Conservation (phyloP, 164 flowering plant species). For the Macadamia tetraphylla region DNA sequence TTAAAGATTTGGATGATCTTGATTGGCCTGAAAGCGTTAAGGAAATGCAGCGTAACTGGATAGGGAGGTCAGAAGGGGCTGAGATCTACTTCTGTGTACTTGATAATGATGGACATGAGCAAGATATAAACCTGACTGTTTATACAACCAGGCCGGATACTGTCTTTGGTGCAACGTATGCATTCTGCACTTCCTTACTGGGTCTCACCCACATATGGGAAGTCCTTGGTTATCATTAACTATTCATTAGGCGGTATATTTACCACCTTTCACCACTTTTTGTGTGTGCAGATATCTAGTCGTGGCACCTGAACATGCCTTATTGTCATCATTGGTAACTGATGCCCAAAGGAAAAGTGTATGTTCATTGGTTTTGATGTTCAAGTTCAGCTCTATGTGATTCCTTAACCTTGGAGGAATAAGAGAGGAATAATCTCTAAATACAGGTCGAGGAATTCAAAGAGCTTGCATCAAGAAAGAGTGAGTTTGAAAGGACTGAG, state of each 20-base stretch:
- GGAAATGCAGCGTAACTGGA: slow-evolving; percentile 99
- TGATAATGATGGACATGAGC: slow-evolving; percentile 50
- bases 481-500: slow-evolving; percentile 96
- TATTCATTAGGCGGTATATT: slow-evolving; percentile 5
- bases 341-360: slow-evolving; percentile 54
- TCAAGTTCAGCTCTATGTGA: not conserved
- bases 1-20: slow-evolving; percentile 87
- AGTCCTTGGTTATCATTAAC: not conserved
- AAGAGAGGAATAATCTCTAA: slow-evolving; percentile 18
- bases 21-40: slow-evolving; percentile 98
- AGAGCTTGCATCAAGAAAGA: slow-evolving; percentile 76
- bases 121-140: slow-evolving; percentile 49
- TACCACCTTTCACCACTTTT: not conserved
- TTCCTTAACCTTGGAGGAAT: slow-evolving; percentile 5
- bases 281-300: slow-evolving; percentile 71
- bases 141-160: slow-evolving; percentile 98
- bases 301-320: slow-evolving; percentile 84
- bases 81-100: slow-evolving; percentile 70
- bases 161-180: slow-evolving; percentile 92
- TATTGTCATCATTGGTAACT: slow-evolving; percentile 56
- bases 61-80: slow-evolving; percentile 95
- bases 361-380: slow-evolving; percentile 24
- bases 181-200: slow-evolving; percentile 7
- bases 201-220: not conserved
- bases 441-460: slow-evolving; percentile 87